Conservation (phyloP, 805 yeast species). For the Candida vaughaniae region DNA sequence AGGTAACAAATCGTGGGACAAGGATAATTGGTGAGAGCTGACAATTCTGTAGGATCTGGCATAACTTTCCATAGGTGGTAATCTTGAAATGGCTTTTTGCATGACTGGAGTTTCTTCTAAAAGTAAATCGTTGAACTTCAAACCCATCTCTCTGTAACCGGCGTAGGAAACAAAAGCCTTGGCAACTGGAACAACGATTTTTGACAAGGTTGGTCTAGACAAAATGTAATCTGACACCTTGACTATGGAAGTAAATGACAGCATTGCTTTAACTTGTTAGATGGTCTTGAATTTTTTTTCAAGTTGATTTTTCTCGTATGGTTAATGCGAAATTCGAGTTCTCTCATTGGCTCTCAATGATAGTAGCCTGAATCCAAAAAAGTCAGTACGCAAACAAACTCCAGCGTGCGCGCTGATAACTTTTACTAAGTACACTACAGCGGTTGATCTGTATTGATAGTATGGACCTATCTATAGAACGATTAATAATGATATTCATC, state of each 20-base stretch:
- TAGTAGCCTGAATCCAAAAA: neutral
- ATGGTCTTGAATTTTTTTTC: conserved; percentile 12
- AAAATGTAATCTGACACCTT: conserved; percentile 77
- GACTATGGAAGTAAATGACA: conserved; percentile 66
- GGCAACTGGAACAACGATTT: conserved; percentile 77
- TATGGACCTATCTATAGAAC: no score
- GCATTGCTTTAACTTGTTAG: no score
- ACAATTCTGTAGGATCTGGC: conserved; percentile 90
- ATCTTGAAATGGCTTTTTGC: conserved; percentile 85
- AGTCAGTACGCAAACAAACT: no score
- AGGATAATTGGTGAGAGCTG: conserved; percentile 85
- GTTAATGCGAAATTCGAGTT: conserved; percentile 15
- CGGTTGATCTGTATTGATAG: no score
- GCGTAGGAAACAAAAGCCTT: conserved; percentile 68
- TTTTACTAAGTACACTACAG: no score
- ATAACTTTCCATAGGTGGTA: conserved; percentile 80
- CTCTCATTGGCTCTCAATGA: conserved; percentile 27
- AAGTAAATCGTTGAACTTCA: conserved; percentile 83
- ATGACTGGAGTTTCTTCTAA: conserved; percentile 83
- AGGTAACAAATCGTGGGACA: conserved; percentile 85
- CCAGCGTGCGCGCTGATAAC: no score
- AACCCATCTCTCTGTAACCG: conserved; percentile 95
- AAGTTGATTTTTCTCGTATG: neutral
- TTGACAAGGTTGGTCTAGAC: conserved; percentile 74
- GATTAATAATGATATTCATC: conserved; percentile 56